These are phyloP conservation scores for Medicago truncatula DNA, from an alignment of 306 rosid genomes.

Conservation along the genomic window MtrunA17r5.0-ANR NC_053045.1:59497001-59497500, in stretches of 20 bases:
- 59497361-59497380: constrained; percentile 62
- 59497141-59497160: constrained; percentile 57
- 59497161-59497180: constrained; percentile 49
- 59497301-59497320: constrained; percentile 71
- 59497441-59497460: constrained; percentile 60
- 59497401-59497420: constrained; percentile 70
- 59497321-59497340: constrained; percentile 70
- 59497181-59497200: constrained; percentile 51
- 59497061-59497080: constrained; percentile 70
- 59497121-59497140: constrained; percentile 72
- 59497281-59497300: constrained; percentile 46
- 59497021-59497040: constrained; percentile 38
- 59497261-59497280: constrained; percentile 56
- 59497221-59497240: constrained; percentile 70
- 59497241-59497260: constrained; percentile 70
- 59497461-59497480: constrained; percentile 62
- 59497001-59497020: constrained; percentile 30
- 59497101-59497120: constrained; percentile 82
- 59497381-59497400: constrained; percentile 49
- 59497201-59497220: constrained; percentile 69
- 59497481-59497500: constrained; percentile 70
- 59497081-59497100: constrained; percentile 93
- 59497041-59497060: constrained; percentile 69
- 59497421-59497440: constrained; percentile 66
- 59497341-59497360: constrained; percentile 57